Conservation (phyloP, 2,329 filamentous ascomycete species). For the Herpotrichia juniperi region DNA sequence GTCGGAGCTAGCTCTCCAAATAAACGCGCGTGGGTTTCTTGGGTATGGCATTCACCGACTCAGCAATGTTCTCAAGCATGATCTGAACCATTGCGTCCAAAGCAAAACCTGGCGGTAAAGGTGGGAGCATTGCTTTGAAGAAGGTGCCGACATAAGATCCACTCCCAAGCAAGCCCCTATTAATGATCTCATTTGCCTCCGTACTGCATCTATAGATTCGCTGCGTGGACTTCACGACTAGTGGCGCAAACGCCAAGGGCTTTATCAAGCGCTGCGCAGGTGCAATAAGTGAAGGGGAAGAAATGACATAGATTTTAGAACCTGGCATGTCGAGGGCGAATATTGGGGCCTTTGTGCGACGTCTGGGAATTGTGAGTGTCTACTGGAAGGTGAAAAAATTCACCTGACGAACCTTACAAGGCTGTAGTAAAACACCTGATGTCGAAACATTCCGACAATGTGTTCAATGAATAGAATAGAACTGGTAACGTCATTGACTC, state of each 20-base stretch:
- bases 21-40: background rate
- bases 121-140: constrained; percentile 31
- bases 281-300: constrained; percentile 39
- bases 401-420: background rate
- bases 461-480: background rate
- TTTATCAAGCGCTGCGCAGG: constrained; percentile 43
- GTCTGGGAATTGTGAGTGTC: constrained; percentile 3
- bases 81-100: constrained; percentile 45
- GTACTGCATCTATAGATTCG: constrained; percentile 36
- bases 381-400: background rate
- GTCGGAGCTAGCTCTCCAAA: constrained; percentile 24
- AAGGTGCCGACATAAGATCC: constrained; percentile 39
- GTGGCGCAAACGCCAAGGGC: constrained; percentile 44
- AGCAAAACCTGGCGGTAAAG: constrained; percentile 34
- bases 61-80: constrained; percentile 35
- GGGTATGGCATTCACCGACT: constrained; percentile 18
- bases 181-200: constrained; percentile 36
- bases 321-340: constrained; percentile 48
- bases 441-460: background rate
- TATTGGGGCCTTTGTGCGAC: constrained; percentile 34
- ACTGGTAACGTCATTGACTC: too few relatives aligned
- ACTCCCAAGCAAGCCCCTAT: constrained; percentile 40
- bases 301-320: constrained; percentile 48
- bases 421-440: background rate
- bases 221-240: constrained; percentile 42